phyloP scores from a whole-genome alignment of 73 alveolate species.

The Breviolum minutum region DNA sequence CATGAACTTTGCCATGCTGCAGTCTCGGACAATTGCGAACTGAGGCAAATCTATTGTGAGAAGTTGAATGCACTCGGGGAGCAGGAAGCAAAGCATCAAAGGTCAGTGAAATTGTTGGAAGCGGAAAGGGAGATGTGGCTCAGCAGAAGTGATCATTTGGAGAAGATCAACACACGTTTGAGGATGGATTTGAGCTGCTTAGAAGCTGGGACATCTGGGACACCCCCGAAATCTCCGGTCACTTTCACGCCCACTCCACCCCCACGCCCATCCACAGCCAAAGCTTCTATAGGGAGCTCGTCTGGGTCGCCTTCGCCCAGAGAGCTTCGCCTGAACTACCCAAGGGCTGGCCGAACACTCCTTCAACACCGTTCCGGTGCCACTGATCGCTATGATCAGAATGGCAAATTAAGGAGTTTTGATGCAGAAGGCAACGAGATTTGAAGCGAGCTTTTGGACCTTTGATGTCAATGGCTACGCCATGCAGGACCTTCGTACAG shows the following conservation, averaged over 20 bases:
- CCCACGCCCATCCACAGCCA: conserved; percentile 74
- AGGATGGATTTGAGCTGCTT: conserved; percentile 36
- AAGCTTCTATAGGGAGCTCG: neutral
- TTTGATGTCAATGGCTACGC: neutral
- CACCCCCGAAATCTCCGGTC: neutral
- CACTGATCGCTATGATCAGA: neutral
- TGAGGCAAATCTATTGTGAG: conserved; percentile 47
- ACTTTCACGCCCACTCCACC: conserved; percentile 56
- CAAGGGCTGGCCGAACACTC: conserved; percentile 73
- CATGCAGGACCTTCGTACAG: conserved; percentile 59
- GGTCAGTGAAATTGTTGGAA: conserved; percentile 54
- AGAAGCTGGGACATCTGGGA: conserved; percentile 14
- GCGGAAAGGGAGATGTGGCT: conserved; percentile 88
- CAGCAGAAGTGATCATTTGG: conserved; percentile 59
- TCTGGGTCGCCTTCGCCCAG: neutral
- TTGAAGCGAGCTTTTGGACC: neutral
- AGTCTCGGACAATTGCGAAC: conserved; percentile 63
- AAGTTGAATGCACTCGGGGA: conserved; percentile 65
- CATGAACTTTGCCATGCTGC: conserved; percentile 61
- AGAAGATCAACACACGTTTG: conserved; percentile 52
- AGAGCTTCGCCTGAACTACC: conserved; percentile 44
- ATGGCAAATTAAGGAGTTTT: conserved; percentile 35
- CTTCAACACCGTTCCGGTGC: conserved; percentile 71
- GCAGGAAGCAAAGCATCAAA: conserved; percentile 63
- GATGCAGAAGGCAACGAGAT: conserved; percentile 36